Conservation (phyloP, 495 filamentous ascomycete species). For the Penicillium subrubescens region DNA sequence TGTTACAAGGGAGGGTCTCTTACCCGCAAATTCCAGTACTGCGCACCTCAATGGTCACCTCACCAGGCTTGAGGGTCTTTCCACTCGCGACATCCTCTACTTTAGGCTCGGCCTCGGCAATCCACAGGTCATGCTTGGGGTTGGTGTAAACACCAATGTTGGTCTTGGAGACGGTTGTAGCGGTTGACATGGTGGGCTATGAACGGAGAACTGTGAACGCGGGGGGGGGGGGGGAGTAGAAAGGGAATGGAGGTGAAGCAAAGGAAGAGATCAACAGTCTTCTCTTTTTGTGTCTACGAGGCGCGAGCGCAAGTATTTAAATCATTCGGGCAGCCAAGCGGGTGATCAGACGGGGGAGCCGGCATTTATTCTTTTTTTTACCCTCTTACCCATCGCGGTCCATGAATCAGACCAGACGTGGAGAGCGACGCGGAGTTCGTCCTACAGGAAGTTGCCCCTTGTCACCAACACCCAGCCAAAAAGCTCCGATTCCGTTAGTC, state of each 20-base stretch:
- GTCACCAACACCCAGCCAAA: not conserved
- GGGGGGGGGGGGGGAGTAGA: slow-evolving; percentile 7
- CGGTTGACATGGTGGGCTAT: slow-evolving; percentile 35
- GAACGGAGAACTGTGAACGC: not conserved
- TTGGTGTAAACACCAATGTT: slow-evolving; percentile 98
- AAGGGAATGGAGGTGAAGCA: not conserved
- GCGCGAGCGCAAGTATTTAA: slow-evolving; percentile 10
- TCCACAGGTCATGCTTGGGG: slow-evolving; percentile 87
- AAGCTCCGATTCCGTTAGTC: not conserved
- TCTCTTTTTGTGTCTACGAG: not conserved
- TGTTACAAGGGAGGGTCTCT: slow-evolving; percentile 15
- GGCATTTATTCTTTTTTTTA: not conserved
- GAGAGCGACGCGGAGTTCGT: slow-evolving; percentile 5
- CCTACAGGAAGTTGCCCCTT: not conserved
- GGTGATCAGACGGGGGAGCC: slow-evolving; percentile 14
- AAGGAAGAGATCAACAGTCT: slow-evolving; percentile 8
- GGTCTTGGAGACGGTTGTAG: slow-evolving; percentile 59
- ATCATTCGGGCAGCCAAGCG: slow-evolving; percentile 1
- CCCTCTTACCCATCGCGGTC: not conserved
- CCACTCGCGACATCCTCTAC: slow-evolving; percentile 74
- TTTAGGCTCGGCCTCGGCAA: slow-evolving; percentile 73
- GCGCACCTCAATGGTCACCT: slow-evolving; percentile 81
- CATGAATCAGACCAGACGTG: slow-evolving; percentile 8
- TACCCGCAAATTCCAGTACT: slow-evolving; percentile 95
- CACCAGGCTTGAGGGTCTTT: slow-evolving; percentile 70